phyloP scores from a whole-genome alignment of 768 basidiomycete genomes.

The Artomyces pyxidatus region DNA sequence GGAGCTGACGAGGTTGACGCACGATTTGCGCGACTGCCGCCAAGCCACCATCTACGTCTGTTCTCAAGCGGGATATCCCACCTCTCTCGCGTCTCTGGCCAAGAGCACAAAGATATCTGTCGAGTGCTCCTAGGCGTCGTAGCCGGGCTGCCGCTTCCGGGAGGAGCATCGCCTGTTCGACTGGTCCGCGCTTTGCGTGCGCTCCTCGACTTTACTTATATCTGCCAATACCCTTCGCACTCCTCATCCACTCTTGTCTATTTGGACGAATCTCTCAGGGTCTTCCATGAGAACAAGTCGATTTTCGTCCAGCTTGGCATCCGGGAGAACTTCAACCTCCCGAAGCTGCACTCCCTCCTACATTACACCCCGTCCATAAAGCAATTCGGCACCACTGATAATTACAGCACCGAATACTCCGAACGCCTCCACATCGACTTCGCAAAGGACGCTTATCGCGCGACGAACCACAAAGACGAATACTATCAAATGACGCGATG shows the following conservation, averaged over 20 bases:
- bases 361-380: conserved; percentile 29
- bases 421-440: conserved; percentile 35
- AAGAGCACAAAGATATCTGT: conserved; percentile 12
- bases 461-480: conserved; percentile 30
- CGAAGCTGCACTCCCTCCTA: conserved; percentile 30
- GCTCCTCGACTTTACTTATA: conserved; percentile 30
- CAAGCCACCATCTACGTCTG: conserved; percentile 8
- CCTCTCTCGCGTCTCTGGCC: no score
- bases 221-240: conserved; percentile 29
- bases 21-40: no score
- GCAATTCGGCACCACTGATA: conserved; percentile 28
- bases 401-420: conserved; percentile 32
- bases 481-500: conserved; percentile 31
- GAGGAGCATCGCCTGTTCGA: conserved; percentile 3
- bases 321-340: conserved; percentile 31
- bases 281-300: conserved; percentile 31
- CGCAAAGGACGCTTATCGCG: conserved; percentile 28
- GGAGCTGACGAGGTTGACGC: conserved; percentile 12
- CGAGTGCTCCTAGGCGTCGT: no score
- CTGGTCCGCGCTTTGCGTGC: conserved; percentile 23
- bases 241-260: conserved; percentile 19
- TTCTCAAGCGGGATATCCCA: no score
- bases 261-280: conserved; percentile 20
- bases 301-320: conserved; percentile 28
- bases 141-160: conserved; percentile 16